Evolutionary conservation across 2,329 filamentous ascomycete genomes (phyloP).

Genomic region (Xylaria sp.): DNA sequence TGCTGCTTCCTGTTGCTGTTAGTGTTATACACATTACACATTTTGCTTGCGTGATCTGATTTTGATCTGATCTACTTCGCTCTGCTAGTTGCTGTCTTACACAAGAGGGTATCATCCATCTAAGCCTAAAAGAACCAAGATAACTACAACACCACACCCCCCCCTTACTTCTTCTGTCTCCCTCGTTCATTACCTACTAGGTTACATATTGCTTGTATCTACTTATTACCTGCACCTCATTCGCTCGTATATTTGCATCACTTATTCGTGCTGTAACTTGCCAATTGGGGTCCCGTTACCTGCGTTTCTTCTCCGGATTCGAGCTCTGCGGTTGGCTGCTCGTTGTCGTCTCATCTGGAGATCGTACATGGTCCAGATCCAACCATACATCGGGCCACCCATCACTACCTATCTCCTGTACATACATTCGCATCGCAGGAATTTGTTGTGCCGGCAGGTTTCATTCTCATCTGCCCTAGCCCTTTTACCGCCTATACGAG

Average conservation of each 20-base stretch:
- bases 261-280: slow-evolving; percentile 48
- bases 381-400: slow-evolving; percentile 41
- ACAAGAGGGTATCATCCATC: slow-evolving; percentile 27
- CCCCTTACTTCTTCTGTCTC: slow-evolving; percentile 27
- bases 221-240: slow-evolving; percentile 38
- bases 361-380: slow-evolving; percentile 48
- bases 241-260: slow-evolving; percentile 46
- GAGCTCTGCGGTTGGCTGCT: slow-evolving; percentile 44
- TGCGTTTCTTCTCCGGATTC: slow-evolving; percentile 39
- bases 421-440: slow-evolving; percentile 35
- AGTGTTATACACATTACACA: not conserved
- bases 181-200: slow-evolving; percentile 38
- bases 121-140: slow-evolving; percentile 1
- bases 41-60: slow-evolving; percentile 17
- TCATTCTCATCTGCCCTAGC: slow-evolving; percentile 49
- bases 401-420: slow-evolving; percentile 38
- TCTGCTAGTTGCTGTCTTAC: slow-evolving; percentile 18
- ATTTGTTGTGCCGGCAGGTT: slow-evolving; percentile 50
- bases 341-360: slow-evolving; percentile 39
- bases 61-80: slow-evolving; percentile 12
- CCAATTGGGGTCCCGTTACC: slow-evolving; percentile 40
- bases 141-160: not conserved
- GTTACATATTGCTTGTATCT: slow-evolving; percentile 39
- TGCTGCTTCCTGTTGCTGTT: slow-evolving; percentile 21
- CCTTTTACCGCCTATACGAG: slow-evolving; percentile 50